A percentile compares a stretch with the other conserved stretches of the same genome.
Evolutionary conservation across 108 stramenopile species (phyloP).

Genomic region (Craspedostauros australis): DNA sequence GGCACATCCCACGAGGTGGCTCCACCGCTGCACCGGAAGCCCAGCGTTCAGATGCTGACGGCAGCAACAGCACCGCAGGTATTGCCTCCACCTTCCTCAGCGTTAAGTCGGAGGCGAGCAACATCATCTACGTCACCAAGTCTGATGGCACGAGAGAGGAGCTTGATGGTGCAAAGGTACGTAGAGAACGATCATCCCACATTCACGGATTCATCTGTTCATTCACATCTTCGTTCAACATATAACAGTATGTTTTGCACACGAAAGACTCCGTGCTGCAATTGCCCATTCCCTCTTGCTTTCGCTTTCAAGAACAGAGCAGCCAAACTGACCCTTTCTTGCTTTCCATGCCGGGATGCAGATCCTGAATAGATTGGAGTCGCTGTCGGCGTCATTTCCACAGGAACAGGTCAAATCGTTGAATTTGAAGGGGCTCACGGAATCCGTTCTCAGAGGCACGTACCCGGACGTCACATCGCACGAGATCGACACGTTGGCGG

Average conservation of each 20-base stretch:
- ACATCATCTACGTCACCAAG: constrained; percentile 15
- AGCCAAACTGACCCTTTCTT: background rate
- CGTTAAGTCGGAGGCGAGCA: too few species aligned
- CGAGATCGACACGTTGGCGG: constrained; percentile 93
- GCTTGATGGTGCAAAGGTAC: constrained; percentile 40
- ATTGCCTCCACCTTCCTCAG: too few species aligned
- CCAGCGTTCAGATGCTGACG: too few species aligned
- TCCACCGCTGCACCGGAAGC: too few species aligned
- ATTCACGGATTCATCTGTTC: too few species aligned
- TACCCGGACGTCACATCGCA: constrained; percentile 86
- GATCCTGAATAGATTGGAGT: constrained; percentile 35
- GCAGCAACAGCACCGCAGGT: too few species aligned
- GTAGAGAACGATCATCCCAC: too few species aligned
- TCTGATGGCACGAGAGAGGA: constrained; percentile 32
- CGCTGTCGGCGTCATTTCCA: constrained; percentile 19
- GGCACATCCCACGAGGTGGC: too few species aligned
- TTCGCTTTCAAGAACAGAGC: background rate
- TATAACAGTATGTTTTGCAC: too few species aligned
- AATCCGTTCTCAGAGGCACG: constrained; percentile 56
- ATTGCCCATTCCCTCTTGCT: too few species aligned
- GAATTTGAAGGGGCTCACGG: constrained; percentile 40
- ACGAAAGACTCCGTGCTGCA: too few species aligned
- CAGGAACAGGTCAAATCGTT: constrained; percentile 1
- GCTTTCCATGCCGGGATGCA: background rate
- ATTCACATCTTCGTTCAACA: too few species aligned